Evolutionary conservation across 2,329 filamentous ascomycete genomes (phyloP).

Genomic region (Lachnum nothofagi): DNA sequence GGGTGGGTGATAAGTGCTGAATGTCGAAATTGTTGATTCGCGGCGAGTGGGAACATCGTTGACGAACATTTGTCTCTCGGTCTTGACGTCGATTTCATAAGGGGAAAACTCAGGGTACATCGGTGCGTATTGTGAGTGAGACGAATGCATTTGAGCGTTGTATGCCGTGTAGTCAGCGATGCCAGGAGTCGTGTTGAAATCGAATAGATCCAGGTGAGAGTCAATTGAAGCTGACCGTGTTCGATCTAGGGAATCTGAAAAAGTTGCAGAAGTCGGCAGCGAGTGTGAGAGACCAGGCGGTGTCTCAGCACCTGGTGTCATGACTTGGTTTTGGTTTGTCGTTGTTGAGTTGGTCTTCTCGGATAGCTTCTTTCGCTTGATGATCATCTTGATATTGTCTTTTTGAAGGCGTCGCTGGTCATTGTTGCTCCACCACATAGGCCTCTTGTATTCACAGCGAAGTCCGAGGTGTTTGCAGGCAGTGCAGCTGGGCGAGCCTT

Average conservation of each 20-base stretch:
- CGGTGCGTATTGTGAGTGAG: constrained; percentile 40
- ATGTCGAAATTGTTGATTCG: constrained; percentile 86
- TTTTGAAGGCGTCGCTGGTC: constrained; percentile 82
- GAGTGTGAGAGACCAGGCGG: constrained; percentile 78
- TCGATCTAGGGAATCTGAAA: constrained; percentile 67
- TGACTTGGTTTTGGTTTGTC: constrained; percentile 37
- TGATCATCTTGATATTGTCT: constrained; percentile 92
- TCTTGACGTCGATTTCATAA: constrained; percentile 94
- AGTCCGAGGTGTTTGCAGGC: constrained; percentile 69
- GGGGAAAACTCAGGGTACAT: constrained; percentile 60
- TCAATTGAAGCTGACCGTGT: constrained; percentile 74
- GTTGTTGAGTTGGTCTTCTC: constrained; percentile 65
- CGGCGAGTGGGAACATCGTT: constrained; percentile 80
- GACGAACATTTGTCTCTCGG: constrained; percentile 87
- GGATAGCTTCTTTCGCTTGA: constrained; percentile 91
- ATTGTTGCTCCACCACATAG: constrained; percentile 95
- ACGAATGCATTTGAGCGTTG: constrained; percentile 54
- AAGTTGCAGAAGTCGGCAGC: constrained; percentile 73
- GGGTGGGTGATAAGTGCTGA: constrained; percentile 82
- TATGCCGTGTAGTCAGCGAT: constrained; percentile 56
- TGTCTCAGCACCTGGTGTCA: constrained; percentile 49
- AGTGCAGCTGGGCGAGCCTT: constrained; percentile 57
- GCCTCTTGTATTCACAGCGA: constrained; percentile 91
- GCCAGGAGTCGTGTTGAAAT: constrained; percentile 60
- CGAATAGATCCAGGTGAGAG: constrained; percentile 71